Percentiles rank a stretch among this genome's conserved stretches.
These are phyloP conservation scores for Blastobotrys attinorum DNA, from an alignment of 805 yeast genomes.

Conservation along the genomic window DNA sequence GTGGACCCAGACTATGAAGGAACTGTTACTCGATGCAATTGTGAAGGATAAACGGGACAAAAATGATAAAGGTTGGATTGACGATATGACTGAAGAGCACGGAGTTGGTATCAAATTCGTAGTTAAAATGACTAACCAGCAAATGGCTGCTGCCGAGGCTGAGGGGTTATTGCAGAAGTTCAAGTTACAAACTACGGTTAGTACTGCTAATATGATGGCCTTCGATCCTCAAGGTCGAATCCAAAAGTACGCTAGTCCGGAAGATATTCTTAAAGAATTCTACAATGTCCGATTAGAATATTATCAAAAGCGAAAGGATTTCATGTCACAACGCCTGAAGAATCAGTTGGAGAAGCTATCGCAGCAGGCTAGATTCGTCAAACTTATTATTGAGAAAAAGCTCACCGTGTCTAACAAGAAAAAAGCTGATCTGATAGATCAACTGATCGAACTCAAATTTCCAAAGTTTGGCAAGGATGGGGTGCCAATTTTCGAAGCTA, in stretches of 20 bases:
- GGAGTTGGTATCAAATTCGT: slow-evolving; percentile 72
- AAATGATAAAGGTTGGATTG: slow-evolving; percentile 58
- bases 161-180: slow-evolving; percentile 81
- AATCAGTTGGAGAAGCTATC: slow-evolving; percentile 67
- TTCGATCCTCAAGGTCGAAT: slow-evolving; percentile 87
- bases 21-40: slow-evolving; percentile 64
- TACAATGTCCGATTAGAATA: slow-evolving; percentile 79
- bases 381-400: slow-evolving; percentile 73
- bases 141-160: slow-evolving; percentile 69
- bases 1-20: slow-evolving; percentile 91
- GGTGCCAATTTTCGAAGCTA: slow-evolving; percentile 42
- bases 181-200: slow-evolving; percentile 61
- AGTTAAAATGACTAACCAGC: slow-evolving; percentile 64
- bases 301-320: slow-evolving; percentile 87
- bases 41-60: slow-evolving; percentile 59
- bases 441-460: slow-evolving; percentile 57
- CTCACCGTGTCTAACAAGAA: slow-evolving; percentile 69
- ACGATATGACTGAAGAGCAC: slow-evolving; percentile 93
- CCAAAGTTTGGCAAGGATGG: slow-evolving; percentile 67
- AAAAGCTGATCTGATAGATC: slow-evolving; percentile 52
- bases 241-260: slow-evolving; percentile 66
- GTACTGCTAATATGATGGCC: slow-evolving; percentile 85
- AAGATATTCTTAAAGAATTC: slow-evolving; percentile 76
- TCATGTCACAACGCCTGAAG: slow-evolving; percentile 56
- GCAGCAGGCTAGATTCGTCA: slow-evolving; percentile 85